Evolutionary conservation across 148 eudicot species (phyloP).

Genomic region (Selenicereus undatus): DNA sequence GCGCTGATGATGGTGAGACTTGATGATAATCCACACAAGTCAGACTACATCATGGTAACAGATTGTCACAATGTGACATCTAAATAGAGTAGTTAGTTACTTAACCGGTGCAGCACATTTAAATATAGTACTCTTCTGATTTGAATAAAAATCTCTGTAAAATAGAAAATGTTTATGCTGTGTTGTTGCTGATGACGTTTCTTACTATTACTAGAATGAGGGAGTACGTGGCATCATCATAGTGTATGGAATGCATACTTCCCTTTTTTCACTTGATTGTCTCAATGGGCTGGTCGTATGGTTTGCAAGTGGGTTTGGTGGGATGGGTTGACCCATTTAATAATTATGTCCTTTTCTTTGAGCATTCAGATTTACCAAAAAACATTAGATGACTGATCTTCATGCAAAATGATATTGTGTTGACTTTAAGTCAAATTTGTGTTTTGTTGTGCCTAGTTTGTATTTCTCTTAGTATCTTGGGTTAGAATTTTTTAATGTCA

Average conservation of each 20-base stretch:
- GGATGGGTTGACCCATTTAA: neutral
- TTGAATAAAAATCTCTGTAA: too few species aligned
- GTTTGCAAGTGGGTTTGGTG: neutral
- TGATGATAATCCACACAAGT: slow-evolving; percentile 42
- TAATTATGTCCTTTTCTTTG: neutral
- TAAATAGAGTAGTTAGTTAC: neutral
- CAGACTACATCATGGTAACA: slow-evolving; percentile 66
- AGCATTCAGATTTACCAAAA: neutral
- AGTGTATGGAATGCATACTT: neutral
- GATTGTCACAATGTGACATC: neutral
- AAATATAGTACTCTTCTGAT: too few species aligned
- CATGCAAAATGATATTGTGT: neutral
- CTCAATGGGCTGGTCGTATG: neutral
- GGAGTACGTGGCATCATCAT: neutral
- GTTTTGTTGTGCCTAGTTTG: neutral
- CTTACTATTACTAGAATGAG: neutral
- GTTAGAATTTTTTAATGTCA: neutral
- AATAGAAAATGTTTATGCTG: too few species aligned
- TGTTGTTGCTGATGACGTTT: neutral
- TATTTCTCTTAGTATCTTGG: neutral
- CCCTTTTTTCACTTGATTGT: neutral
- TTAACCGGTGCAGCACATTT: too few species aligned
- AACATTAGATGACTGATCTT: neutral
- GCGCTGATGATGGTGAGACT: slow-evolving; percentile 64
- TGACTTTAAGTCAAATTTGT: neutral